phyloP scores from a whole-genome alignment of 202 grass and related monocot species.

The Saccharum hybrid region DNA sequence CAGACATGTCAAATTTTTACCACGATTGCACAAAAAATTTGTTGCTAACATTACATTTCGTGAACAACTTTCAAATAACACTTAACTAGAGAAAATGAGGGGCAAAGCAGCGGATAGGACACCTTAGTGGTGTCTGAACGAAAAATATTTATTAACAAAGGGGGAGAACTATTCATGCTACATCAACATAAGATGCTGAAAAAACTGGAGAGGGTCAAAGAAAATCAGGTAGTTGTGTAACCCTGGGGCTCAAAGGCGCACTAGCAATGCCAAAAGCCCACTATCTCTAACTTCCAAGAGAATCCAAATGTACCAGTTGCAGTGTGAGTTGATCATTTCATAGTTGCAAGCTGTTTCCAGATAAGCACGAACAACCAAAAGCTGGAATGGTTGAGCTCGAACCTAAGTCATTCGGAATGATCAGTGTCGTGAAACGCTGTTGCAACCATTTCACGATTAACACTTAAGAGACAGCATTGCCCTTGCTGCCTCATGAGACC shows the following conservation, averaged over 20 bases:
- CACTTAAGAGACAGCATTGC: not conserved
- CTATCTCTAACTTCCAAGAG: not conserved
- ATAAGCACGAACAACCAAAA: not conserved
- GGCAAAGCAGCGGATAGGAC: not conserved
- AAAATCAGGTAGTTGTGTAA: not conserved
- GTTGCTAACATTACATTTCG: not conserved
- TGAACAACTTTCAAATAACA: not conserved
- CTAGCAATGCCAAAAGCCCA: not conserved
- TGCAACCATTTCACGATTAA: not conserved
- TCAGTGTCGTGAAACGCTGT: not conserved
- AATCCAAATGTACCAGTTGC: not conserved
- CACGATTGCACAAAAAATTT: not conserved
- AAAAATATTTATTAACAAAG: not conserved
- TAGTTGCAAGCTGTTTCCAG: not conserved
- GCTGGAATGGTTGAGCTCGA: not conserved
- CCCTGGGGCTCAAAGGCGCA: not conserved
- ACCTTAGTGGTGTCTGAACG: not conserved
- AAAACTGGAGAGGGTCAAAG: not conserved
- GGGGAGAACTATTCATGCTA: not conserved
- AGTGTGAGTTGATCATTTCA: not conserved
- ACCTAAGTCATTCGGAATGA: not conserved
- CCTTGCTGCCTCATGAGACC: not conserved
- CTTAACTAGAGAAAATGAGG: not conserved
- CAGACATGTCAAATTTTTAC: not conserved
- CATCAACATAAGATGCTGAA: constrained; percentile 11